phyloP scores from a whole-genome alignment of 805 yeast species.

The Sungouiozyma intestinalis region DNA sequence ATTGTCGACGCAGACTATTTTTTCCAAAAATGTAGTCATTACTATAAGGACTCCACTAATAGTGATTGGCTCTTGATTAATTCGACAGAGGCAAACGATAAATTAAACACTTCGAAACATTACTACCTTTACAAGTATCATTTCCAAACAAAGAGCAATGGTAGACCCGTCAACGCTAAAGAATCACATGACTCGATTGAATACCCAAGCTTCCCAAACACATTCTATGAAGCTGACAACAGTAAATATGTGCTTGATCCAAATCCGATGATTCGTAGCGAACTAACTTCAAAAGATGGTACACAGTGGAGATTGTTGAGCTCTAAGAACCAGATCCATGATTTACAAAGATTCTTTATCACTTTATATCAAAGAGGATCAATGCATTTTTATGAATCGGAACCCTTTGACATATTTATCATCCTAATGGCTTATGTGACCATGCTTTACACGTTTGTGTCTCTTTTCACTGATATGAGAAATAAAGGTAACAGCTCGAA shows the following conservation, averaged over 20 bases:
- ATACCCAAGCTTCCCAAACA: conserved; percentile 23
- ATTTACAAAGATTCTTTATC: conserved; percentile 1
- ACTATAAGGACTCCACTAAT: conserved; percentile 12
- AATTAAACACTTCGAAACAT: conserved; percentile 14
- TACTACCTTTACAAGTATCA: conserved; percentile 23
- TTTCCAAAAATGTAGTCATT: conserved; percentile 21
- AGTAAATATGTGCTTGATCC: conserved; percentile 19
- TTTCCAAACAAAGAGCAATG: conserved; percentile 14
- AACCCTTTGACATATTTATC: conserved; percentile 72
- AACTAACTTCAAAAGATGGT: conserved; percentile 31
- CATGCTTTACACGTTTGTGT: conserved; percentile 74
- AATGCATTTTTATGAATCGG: conserved; percentile 56
- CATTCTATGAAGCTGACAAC: conserved; percentile 16
- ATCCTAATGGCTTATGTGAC: conserved; percentile 75
- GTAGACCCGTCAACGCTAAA: background rate
- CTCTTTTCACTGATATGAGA: conserved; percentile 66
- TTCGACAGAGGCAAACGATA: conserved; percentile 10
- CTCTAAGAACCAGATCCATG: conserved; percentile 16
- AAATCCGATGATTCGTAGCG: conserved; percentile 11
- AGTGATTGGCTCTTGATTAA: conserved; percentile 16
- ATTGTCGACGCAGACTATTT: conserved; percentile 12
- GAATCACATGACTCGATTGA: too few relatives aligned
- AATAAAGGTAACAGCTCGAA: conserved; percentile 51
- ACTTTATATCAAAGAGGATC: conserved; percentile 17
- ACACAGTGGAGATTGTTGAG: conserved; percentile 45